Base-by-base conservation (phyloP, 1,139 yeast genomes). In the Meyerozyma elateridarum region DNA sequence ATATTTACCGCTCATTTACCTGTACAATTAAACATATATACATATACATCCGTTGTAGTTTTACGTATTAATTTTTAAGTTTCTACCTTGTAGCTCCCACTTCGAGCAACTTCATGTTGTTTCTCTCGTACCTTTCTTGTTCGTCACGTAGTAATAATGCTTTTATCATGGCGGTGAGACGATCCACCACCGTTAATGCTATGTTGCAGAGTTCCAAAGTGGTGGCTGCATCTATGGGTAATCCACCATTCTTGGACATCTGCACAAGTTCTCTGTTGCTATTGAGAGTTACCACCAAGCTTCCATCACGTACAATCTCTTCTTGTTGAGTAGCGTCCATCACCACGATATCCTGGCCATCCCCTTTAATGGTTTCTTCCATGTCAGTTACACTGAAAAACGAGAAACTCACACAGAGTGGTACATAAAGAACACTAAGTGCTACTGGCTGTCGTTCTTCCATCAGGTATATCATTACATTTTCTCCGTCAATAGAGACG, bases 261-360 rank as follows among this genome's bases (percentile, higher is more conserved):
- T 91, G 98, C 33, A 95, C 87, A 13, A 91, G 64, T 49, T 91
- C 98, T 45, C 93, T 72, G 54, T 89, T 91, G 48, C 85, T 85
- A 56, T 91, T 91, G 38, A 89, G 60, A 0, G 98, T 88, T 17
- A 91, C 77, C 2, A 94, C 85, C 56, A 91, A 66, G 9, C 75
- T 74, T 19, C 96, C 95, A 36, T 81, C 84, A 38, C 93, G 68
- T 16, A 88, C 59, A 15, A 70, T 56, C 51, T 89, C 96, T 56
- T 91, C 98, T 34, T 76, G 70, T 32, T 77, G 64, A 14, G 79
- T 79, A 2, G 95, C 84, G 59, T 91, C 98, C 28, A 87, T 66
- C 5, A 88, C 56, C 12, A 78, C 70, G 26, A 85, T 67, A 22
- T 62, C 63, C 37, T 69, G 69, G 22, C 63, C 54, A 17, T 72